Percentiles rank a stretch among this genome's conserved stretches.
Conservation (phyloP, 2,329 filamentous ascomycete species). For the Periconia macrospinosa region DNA sequence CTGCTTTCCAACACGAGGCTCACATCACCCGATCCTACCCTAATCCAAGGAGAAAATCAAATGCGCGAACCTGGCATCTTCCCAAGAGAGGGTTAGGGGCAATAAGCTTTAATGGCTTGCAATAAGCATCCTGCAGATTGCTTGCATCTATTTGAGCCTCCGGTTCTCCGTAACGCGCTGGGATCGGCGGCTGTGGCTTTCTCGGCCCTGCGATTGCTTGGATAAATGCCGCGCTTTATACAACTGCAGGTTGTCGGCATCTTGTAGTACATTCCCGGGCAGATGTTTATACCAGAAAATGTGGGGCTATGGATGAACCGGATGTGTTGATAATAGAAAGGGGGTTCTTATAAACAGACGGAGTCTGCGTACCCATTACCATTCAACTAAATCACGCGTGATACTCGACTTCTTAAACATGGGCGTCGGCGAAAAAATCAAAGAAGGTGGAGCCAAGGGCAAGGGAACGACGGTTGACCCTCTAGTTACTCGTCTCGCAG, state of each 20-base stretch:
- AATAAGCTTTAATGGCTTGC: conserved; percentile 9
- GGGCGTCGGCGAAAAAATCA: conserved; percentile 7
- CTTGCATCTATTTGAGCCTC: conserved; percentile 6
- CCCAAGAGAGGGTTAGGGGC: conserved; percentile 6
- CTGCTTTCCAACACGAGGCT: background rate
- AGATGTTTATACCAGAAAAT: conserved; percentile 1
- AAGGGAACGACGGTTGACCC: conserved; percentile 30
- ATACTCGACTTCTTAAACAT: conserved; percentile 2
- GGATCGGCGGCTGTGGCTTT: conserved; percentile 4
- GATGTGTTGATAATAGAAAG: conserved; percentile 1
- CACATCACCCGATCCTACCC: background rate
- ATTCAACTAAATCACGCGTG: background rate
- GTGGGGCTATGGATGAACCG: background rate
- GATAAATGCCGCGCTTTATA: conserved; percentile 4
- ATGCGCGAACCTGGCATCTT: background rate
- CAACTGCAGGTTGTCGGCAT: conserved; percentile 1
- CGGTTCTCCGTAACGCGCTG: conserved; percentile 3
- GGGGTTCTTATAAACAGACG: background rate
- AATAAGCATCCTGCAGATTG: conserved; percentile 12
- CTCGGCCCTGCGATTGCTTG: conserved; percentile 4
- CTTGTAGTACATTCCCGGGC: background rate
- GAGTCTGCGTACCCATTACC: background rate
- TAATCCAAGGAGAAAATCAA: background rate
- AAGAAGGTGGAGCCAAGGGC: conserved; percentile 4
- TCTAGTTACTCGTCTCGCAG: conserved; percentile 41